Conservation (phyloP, 352 stramenopile genomes). For the Globisporangium paroecandrum region DNA sequence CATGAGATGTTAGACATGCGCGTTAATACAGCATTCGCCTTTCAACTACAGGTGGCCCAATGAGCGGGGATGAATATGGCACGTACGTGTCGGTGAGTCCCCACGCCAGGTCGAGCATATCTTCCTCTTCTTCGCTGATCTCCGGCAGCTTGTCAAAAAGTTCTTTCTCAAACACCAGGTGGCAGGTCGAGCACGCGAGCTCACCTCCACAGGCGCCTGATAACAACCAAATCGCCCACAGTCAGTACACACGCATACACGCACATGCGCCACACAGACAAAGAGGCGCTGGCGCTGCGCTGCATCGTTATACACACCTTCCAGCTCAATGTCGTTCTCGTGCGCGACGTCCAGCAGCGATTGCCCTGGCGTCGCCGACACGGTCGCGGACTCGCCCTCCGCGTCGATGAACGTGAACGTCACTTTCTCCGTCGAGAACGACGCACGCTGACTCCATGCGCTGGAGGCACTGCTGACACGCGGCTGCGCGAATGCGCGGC, state of each 20-base stretch:
- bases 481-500: background rate
- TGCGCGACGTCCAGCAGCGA: slow-evolving; percentile 89
- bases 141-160: slow-evolving; percentile 85
- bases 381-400: slow-evolving; percentile 64
- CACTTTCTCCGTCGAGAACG: slow-evolving; percentile 50
- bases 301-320: slow-evolving; percentile 32
- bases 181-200: slow-evolving; percentile 92
- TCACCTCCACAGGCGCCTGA: slow-evolving; percentile 90
- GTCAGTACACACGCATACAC: background rate
- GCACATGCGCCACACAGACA: background rate
- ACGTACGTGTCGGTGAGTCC: slow-evolving; percentile 91
- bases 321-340: slow-evolving; percentile 92
- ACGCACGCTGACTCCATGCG: slow-evolving; percentile 14
- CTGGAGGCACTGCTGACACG: no score
- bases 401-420: slow-evolving; percentile 80
- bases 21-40: background rate
- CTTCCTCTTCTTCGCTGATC: slow-evolving; percentile 92
- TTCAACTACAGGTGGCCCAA: background rate
- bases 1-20: background rate
- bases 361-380: slow-evolving; percentile 73
- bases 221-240: background rate
- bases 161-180: slow-evolving; percentile 90
- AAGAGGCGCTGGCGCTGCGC: no score
- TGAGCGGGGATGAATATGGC: background rate
- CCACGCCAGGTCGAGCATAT: slow-evolving; percentile 95